phyloP scores from a whole-genome alignment of 208 protist species.

The Balamuthia mandrillaris region DNA sequence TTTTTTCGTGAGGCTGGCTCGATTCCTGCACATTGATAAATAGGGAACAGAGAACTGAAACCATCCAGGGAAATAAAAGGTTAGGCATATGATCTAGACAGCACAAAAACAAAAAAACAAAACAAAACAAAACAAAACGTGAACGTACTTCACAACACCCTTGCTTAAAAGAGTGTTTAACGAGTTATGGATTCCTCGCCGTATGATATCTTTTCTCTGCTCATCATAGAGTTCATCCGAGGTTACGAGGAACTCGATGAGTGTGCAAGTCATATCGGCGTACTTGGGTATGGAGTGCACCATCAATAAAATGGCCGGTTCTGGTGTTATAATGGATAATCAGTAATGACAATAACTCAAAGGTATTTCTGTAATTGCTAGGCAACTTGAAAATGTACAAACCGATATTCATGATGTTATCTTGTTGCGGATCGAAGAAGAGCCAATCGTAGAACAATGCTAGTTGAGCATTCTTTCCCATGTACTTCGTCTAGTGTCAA shows the following conservation, averaged over 20 bases:
- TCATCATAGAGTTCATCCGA: background rate
- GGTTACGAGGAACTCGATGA: conserved; percentile 55
- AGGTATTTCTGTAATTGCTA: background rate
- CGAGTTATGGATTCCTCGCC: conserved; percentile 42
- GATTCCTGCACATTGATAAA: background rate
- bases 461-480: conserved; percentile 43
- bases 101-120: background rate
- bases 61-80: background rate
- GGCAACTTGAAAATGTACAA: background rate
- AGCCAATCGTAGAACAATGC: conserved; percentile 68
- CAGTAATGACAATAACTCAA: background rate
- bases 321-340: background rate
- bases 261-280: conserved; percentile 50
- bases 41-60: background rate
- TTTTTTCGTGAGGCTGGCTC: background rate
- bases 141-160: conserved; percentile 44
- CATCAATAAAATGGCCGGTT: conserved; percentile 65
- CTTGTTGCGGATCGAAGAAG: conserved; percentile 43
- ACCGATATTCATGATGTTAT: conserved; percentile 69
- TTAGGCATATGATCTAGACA: background rate
- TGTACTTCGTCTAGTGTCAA: background rate
- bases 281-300: conserved; percentile 65
- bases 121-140: background rate
- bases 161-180: conserved; percentile 41
- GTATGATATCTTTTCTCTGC: conserved; percentile 33